These are phyloP conservation scores for Diaporthe citrichinensis DNA, from an alignment of 2,329 filamentous ascomycete species.

Conservation along the genomic window DNA sequence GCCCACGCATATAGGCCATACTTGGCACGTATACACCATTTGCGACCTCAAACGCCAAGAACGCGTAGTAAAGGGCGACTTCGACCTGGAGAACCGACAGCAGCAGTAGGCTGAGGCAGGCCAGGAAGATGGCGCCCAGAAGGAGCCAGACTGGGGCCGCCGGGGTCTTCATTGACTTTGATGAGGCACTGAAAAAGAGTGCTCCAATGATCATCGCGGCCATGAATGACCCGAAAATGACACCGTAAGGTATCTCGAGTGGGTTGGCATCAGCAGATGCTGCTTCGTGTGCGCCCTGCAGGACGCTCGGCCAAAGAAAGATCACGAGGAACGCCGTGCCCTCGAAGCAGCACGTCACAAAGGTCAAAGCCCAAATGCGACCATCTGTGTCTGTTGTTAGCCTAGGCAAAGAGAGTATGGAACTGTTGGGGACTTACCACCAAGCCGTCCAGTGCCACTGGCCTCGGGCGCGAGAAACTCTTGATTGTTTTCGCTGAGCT, in stretches of 20 bases:
- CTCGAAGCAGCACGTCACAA: slow-evolving; percentile 53
- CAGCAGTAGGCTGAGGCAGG: slow-evolving; percentile 45
- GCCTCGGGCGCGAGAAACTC: background rate
- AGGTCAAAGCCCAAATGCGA: slow-evolving; percentile 51
- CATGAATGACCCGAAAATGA: slow-evolving; percentile 69
- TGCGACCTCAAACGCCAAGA: slow-evolving; percentile 51
- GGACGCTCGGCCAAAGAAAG: slow-evolving; percentile 52
- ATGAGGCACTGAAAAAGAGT: slow-evolving; percentile 39
- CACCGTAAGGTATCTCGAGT: slow-evolving; percentile 48
- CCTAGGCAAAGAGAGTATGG: background rate
- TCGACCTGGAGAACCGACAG: slow-evolving; percentile 45
- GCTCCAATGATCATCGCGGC: slow-evolving; percentile 45
- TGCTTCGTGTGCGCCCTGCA: slow-evolving; percentile 48
- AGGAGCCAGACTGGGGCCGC: slow-evolving; percentile 44
- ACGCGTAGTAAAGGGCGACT: slow-evolving; percentile 45
- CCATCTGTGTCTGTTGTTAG: slow-evolving; percentile 42
- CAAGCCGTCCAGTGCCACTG: slow-evolving; percentile 22
- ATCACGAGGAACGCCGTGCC: slow-evolving; percentile 52
- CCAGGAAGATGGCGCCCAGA: slow-evolving; percentile 44
- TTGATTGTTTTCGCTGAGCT: background rate
- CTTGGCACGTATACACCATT: slow-evolving; percentile 53
- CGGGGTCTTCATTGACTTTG: background rate
- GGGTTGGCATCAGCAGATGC: background rate
- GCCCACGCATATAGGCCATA: slow-evolving; percentile 50
- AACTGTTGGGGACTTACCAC: slow-evolving; percentile 18